phyloP scores from a whole-genome alignment of 345 rosid species.

The Raphanus sativus region DNA sequence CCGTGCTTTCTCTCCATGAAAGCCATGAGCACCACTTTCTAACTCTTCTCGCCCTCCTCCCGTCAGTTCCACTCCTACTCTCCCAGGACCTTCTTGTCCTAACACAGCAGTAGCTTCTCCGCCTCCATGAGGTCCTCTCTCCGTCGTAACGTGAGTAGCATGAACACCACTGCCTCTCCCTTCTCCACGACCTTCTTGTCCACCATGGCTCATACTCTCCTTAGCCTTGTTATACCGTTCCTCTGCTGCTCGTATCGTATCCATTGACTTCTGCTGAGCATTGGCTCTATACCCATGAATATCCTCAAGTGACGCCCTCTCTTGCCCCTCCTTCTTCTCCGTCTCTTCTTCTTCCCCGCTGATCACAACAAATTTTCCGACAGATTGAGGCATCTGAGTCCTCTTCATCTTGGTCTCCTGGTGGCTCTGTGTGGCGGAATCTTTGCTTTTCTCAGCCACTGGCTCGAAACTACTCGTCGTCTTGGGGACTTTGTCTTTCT shows the following conservation, averaged over 20 bases:
- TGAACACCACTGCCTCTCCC: background rate
- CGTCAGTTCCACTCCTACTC: background rate
- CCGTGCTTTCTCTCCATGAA: constrained; percentile 17
- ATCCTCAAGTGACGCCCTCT: constrained; percentile 48
- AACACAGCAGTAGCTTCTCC: constrained; percentile 12
- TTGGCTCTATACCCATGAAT: constrained; percentile 44
- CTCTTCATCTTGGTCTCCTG: constrained; percentile 25
- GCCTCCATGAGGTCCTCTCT: background rate
- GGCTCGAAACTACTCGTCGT: constrained; percentile 63
- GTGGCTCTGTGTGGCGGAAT: background rate
- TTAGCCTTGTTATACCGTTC: constrained; percentile 54
- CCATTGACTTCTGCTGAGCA: constrained; percentile 60
- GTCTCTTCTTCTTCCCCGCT: constrained; percentile 11
- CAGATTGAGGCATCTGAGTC: constrained; percentile 26
- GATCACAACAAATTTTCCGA: constrained; percentile 39
- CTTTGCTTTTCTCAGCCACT: constrained; percentile 31
- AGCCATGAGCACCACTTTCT: background rate
- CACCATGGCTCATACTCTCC: constrained; percentile 32
- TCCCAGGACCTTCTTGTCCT: constrained; percentile 22
- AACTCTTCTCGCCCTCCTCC: constrained; percentile 15
- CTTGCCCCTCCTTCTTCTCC: constrained; percentile 8
- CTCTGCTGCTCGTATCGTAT: constrained; percentile 48
- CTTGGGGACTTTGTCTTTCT: constrained; percentile 63
- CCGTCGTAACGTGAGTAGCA: background rate
- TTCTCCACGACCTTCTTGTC: background rate